phyloP scores from a whole-genome alignment of 768 basidiomycete genomes.

The Crassisporium funariophilum region DNA sequence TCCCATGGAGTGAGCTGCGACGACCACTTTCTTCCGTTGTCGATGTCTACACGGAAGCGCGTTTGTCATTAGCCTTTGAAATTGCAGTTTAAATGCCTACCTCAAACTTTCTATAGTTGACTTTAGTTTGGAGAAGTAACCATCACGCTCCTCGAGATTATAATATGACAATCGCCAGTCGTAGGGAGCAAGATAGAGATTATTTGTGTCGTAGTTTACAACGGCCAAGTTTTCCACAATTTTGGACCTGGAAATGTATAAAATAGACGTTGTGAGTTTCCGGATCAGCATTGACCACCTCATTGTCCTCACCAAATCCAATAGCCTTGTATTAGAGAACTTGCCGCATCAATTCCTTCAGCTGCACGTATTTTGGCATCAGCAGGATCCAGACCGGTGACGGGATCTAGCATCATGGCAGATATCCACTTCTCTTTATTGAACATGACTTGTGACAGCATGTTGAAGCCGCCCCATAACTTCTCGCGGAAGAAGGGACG shows the following conservation, averaged over 20 bases:
- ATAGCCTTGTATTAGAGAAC: slow-evolving; percentile 85
- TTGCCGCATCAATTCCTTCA: slow-evolving; percentile 90
- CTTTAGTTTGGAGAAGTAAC: slow-evolving; percentile 86
- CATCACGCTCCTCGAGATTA: slow-evolving; percentile 91
- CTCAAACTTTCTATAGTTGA: slow-evolving; percentile 77
- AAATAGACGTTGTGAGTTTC: not conserved
- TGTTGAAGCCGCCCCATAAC: slow-evolving; percentile 76
- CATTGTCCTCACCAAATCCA: slow-evolving; percentile 94
- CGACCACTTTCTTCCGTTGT: slow-evolving; percentile 76
- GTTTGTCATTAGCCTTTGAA: not conserved
- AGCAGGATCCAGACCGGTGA: slow-evolving; percentile 88
- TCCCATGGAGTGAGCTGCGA: slow-evolving; percentile 89
- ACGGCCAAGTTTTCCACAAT: slow-evolving; percentile 94
- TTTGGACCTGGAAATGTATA: slow-evolving; percentile 63
- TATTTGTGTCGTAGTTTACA: slow-evolving; percentile 91
- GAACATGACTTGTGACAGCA: slow-evolving; percentile 82
- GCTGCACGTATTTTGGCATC: slow-evolving; percentile 88
- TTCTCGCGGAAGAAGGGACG: slow-evolving; percentile 92
- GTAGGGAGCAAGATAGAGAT: slow-evolving; percentile 81
- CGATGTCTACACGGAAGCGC: slow-evolving; percentile 48
- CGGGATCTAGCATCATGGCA: slow-evolving; percentile 87
- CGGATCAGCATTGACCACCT: not conserved
- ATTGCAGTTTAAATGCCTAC: slow-evolving; percentile 35
- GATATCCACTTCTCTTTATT: slow-evolving; percentile 89
- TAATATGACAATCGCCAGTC: slow-evolving; percentile 89